Evolutionary conservation across 1,284 basidiomycete species (phyloP).

Genomic region (Abortiporus biennis): DNA sequence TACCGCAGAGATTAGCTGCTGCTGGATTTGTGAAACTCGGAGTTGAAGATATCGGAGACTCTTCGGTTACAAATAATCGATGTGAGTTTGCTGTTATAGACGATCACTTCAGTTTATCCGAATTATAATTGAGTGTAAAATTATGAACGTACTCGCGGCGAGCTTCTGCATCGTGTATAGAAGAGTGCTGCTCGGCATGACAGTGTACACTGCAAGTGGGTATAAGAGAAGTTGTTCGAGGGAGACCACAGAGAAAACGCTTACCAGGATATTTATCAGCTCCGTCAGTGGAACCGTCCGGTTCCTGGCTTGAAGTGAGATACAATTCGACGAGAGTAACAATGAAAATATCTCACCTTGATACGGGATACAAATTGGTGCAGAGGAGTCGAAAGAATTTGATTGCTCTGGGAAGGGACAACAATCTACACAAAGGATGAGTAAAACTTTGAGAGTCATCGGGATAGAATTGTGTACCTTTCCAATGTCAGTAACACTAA

Average conservation of each 20-base stretch:
- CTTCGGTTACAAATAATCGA: conserved; percentile 67
- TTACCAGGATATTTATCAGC: conserved; percentile 69
- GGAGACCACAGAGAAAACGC: conserved; percentile 1
- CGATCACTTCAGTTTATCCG: background rate
- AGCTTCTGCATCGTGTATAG: conserved; percentile 70
- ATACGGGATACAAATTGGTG: conserved; percentile 62
- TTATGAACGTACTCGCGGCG: conserved; percentile 58
- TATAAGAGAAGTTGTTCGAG: background rate
- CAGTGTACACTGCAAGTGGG: conserved; percentile 54
- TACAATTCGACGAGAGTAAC: conserved; percentile 4
- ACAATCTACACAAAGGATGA: conserved; percentile 41
- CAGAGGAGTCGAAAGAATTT: conserved; percentile 58
- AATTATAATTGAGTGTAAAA: background rate
- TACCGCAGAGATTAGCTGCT: conserved; percentile 51
- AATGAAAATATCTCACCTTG: conserved; percentile 39
- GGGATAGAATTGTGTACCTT: conserved; percentile 33
- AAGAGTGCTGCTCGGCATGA: conserved; percentile 53
- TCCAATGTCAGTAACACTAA: conserved; percentile 74
- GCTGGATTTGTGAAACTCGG: conserved; percentile 31
- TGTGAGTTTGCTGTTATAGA: conserved; percentile 59
- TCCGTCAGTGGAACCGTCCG: conserved; percentile 65
- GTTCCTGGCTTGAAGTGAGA: conserved; percentile 34
- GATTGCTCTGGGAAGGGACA: conserved; percentile 69
- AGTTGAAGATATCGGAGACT: conserved; percentile 39
- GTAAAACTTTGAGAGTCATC: background rate